phyloP scores from a whole-genome alignment of 768 basidiomycete genomes.

The Russula ochroleuca region DNA sequence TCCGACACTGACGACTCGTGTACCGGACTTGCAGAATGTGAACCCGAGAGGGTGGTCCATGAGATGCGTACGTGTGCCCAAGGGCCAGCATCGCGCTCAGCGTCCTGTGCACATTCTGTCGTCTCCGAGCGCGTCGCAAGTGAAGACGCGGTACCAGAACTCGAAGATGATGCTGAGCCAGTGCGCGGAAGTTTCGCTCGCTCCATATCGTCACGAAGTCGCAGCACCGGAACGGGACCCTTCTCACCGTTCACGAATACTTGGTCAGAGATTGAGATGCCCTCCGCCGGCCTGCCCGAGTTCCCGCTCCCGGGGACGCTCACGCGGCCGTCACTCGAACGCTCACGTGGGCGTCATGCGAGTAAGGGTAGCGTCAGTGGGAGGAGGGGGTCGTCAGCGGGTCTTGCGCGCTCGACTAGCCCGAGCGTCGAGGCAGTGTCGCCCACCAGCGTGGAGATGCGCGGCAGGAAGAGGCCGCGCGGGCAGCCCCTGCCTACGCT shows the following conservation, averaged over 20 bases:
- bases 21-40: conserved; percentile 31
- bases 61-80: conserved; percentile 39
- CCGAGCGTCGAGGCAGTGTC: conserved; percentile 47
- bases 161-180: conserved; percentile 23
- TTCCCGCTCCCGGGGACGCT: conserved; percentile 14
- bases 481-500: background rate
- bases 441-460: conserved; percentile 33
- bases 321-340: conserved; percentile 21
- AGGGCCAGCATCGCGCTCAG: conserved; percentile 12
- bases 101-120: conserved; percentile 17
- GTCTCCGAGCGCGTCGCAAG: conserved; percentile 3
- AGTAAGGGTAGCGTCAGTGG: conserved; percentile 27
- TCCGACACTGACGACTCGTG: conserved; percentile 40
- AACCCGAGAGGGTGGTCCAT: conserved; percentile 34
- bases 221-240: conserved; percentile 17
- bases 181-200: conserved; percentile 6
- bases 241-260: conserved; percentile 22
- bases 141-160: conserved; percentile 25
- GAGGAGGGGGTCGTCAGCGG: conserved; percentile 35
- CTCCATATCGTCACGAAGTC: conserved; percentile 20
- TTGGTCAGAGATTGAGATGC: conserved; percentile 24
- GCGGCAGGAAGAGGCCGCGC: conserved; percentile 15
- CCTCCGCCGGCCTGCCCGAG: conserved; percentile 15
- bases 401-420: conserved; percentile 44
- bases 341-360: conserved; percentile 17